These are phyloP conservation scores for Pseudozyma thailandica DNA, from an alignment of 1,284 basidiomycete genomes.

Conservation along the genomic window DNA sequence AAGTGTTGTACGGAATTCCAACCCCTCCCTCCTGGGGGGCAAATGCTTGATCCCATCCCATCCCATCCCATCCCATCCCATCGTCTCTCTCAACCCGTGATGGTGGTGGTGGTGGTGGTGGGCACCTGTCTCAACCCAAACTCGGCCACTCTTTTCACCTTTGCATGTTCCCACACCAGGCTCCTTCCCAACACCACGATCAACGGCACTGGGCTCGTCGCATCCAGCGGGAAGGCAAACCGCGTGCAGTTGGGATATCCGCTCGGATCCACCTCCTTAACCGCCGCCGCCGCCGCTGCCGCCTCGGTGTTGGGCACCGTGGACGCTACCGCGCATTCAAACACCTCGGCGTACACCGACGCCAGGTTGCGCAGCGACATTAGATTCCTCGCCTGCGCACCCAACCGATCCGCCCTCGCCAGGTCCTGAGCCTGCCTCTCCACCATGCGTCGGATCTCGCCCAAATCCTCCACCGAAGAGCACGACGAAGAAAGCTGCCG, in stretches of 20 bases:
- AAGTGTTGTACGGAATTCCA: no score
- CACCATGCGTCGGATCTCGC: constrained; percentile 2
- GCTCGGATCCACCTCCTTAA: constrained; percentile 10
- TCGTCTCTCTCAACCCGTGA: no score
- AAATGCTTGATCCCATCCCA: no score
- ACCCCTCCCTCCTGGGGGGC: no score
- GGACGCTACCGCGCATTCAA: neutral
- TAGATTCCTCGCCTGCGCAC: constrained; percentile 4
- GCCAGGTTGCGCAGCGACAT: constrained; percentile 12
- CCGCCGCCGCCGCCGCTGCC: no score
- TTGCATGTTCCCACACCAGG: constrained; percentile 17
- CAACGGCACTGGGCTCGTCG: constrained; percentile 19
- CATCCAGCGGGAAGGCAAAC: constrained; percentile 37
- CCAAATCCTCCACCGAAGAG: neutral
- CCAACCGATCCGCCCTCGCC: constrained; percentile 17
- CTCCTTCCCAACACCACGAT: constrained; percentile 38
- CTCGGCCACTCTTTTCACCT: neutral
- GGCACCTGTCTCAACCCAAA: neutral
- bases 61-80: no score
- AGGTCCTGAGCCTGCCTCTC: constrained; percentile 10
- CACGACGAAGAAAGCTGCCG: neutral
- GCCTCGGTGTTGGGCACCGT: neutral
- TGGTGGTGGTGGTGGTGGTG: neutral
- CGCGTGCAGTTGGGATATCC: neutral
- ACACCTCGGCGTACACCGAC: constrained; percentile 5